Percentiles rank a stretch among this genome's conserved stretches.
These are phyloP conservation scores for Nemania bipapillata DNA, from an alignment of 2,329 filamentous ascomycete species.

Conservation along the genomic window DNA sequence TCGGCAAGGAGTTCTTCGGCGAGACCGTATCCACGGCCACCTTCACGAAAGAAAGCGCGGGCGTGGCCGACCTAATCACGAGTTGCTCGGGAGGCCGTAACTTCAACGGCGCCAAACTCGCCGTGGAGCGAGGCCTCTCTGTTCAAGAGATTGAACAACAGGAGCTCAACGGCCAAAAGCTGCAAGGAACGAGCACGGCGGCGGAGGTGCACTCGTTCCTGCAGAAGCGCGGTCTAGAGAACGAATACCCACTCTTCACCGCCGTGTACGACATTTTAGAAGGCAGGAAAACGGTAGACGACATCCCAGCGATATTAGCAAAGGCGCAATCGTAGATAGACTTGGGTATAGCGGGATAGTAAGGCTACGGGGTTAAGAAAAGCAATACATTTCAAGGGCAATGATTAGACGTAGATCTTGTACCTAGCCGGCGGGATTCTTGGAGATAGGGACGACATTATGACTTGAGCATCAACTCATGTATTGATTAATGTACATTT, in stretches of 20 bases:
- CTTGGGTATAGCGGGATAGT: background rate
- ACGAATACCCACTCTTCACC: constrained; percentile 91
- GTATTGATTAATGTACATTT: constrained; percentile 17
- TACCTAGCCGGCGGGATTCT: constrained; percentile 13
- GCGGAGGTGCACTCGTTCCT: constrained; percentile 91
- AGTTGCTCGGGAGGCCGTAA: constrained; percentile 92
- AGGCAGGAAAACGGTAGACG: constrained; percentile 78
- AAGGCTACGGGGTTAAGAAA: constrained; percentile 9
- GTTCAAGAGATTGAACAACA: constrained; percentile 88
- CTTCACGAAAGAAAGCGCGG: constrained; percentile 96
- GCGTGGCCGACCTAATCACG: constrained; percentile 94
- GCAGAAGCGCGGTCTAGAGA: constrained; percentile 78
- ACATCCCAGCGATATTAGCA: constrained; percentile 77
- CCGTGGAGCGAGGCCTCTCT: constrained; percentile 78
- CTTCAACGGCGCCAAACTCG: constrained; percentile 91
- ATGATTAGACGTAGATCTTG: constrained; percentile 28
- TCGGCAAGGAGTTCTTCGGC: constrained; percentile 92
- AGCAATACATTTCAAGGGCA: constrained; percentile 15
- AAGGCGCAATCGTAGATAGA: constrained; percentile 44
- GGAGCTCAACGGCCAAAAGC: constrained; percentile 94
- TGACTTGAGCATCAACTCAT: constrained; percentile 15
- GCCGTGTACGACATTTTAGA: constrained; percentile 85
- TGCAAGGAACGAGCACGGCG: constrained; percentile 95
- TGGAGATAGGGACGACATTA: constrained; percentile 17
- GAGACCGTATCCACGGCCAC: constrained; percentile 82